phyloP scores from a whole-genome alignment of 106 monocot genomes.

The Triglochin maritima region DNA sequence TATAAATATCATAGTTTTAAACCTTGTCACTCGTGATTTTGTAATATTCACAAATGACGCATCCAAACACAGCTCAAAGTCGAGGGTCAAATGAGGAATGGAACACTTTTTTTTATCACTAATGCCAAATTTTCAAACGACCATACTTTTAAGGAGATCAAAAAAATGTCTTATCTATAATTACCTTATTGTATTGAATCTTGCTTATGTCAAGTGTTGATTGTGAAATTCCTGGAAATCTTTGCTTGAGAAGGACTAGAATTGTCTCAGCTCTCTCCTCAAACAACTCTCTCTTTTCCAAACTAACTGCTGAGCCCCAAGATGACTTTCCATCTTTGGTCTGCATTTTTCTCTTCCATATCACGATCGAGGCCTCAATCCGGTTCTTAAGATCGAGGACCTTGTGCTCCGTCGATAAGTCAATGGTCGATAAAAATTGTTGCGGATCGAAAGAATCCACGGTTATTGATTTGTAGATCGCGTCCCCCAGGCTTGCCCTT shows the following conservation, averaged over 20 bases:
- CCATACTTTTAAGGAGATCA: too few species aligned
- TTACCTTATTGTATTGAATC: slow-evolving; percentile 78
- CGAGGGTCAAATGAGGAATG: too few species aligned
- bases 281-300: slow-evolving; percentile 89
- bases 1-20: too few species aligned
- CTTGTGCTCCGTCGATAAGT: slow-evolving; percentile 49
- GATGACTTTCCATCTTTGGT: slow-evolving; percentile 74
- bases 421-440: slow-evolving; percentile 26
- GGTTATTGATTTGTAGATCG: slow-evolving; percentile 11
- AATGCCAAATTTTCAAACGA: too few species aligned
- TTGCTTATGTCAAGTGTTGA: slow-evolving; percentile 81
- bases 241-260: slow-evolving; percentile 63
- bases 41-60: too few species aligned
- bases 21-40: too few species aligned
- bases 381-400: slow-evolving; percentile 18
- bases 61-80: too few species aligned
- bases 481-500: slow-evolving; percentile 12
- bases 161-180: neutral
- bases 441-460: slow-evolving; percentile 7
- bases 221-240: slow-evolving; percentile 80
- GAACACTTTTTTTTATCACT: too few species aligned
- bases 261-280: slow-evolving; percentile 91
- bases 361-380: slow-evolving; percentile 12
- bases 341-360: slow-evolving; percentile 25
- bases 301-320: slow-evolving; percentile 77